Conservation (phyloP, 192 early-diverging fungal species). For the Umbelopsis vinacea region DNA sequence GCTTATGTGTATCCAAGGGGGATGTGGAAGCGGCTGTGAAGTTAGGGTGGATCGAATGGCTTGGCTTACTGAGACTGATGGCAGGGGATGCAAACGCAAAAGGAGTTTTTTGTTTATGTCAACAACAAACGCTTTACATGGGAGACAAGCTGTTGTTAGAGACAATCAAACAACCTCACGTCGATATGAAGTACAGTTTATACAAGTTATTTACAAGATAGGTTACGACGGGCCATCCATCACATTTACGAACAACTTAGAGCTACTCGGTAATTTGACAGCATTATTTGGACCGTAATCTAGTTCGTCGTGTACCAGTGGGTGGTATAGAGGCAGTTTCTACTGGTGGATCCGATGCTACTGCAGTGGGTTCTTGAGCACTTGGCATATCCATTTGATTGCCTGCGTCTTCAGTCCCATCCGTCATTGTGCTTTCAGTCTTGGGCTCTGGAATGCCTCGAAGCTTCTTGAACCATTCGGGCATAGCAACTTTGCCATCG, state of each 20-base stretch:
- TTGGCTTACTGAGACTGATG: no score
- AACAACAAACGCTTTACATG: no score
- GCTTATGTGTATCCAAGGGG: no score
- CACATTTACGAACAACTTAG: no score
- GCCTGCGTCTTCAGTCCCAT: not conserved
- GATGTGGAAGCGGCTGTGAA: no score
- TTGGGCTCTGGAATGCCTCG: not conserved
- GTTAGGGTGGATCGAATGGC: no score
- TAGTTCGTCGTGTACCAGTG: not conserved
- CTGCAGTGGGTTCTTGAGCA: not conserved
- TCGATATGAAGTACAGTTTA: no score
- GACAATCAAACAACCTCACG: no score
- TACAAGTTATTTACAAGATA: not conserved
- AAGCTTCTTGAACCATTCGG: not conserved
- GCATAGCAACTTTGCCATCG: not conserved
- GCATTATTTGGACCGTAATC: slow-evolving; percentile 1
- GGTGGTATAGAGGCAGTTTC: not conserved
- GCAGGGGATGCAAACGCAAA: no score
- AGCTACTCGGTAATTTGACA: not conserved
- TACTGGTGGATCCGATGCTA: not conserved
- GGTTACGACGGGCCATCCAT: not conserved
- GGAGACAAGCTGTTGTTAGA: no score
- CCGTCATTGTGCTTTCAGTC: not conserved
- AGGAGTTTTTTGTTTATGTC: no score
- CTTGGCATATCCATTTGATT: not conserved